Conservation (phyloP, 768 basidiomycete species). For the Tephrocybe sp. region DNA sequence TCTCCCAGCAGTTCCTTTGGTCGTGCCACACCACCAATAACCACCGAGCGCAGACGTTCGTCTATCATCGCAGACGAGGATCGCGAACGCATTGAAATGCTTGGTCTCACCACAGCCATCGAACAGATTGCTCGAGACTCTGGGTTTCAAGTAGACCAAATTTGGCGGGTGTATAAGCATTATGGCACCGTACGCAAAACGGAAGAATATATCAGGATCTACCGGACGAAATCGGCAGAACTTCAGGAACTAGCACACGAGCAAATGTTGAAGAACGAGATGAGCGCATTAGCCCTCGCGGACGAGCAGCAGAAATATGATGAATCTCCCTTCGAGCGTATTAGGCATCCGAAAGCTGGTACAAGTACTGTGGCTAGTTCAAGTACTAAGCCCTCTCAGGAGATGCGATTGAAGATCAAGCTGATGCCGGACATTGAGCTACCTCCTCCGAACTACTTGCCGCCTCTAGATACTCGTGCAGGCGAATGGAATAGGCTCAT, state of each 20-base stretch:
- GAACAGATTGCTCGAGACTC: slow-evolving; percentile 44
- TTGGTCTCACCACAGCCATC: slow-evolving; percentile 28
- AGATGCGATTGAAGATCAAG: slow-evolving; percentile 19
- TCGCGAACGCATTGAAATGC: slow-evolving; percentile 16
- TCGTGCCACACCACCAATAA: background rate
- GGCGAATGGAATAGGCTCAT: slow-evolving; percentile 31
- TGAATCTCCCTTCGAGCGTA: background rate
- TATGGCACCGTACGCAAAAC: slow-evolving; percentile 35
- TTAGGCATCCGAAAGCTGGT: background rate
- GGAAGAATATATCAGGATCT: slow-evolving; percentile 36
- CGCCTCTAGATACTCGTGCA: slow-evolving; percentile 29
- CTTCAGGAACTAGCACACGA: slow-evolving; percentile 25
- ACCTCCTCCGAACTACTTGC: slow-evolving; percentile 25
- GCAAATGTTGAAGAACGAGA: slow-evolving; percentile 14
- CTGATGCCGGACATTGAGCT: slow-evolving; percentile 18
- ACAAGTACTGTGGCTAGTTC: background rate
- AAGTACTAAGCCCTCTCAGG: slow-evolving; percentile 7
- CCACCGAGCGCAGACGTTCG: slow-evolving; percentile 2
- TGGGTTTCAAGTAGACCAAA: slow-evolving; percentile 40
- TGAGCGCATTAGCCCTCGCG: slow-evolving; percentile 5
- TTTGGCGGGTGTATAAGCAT: slow-evolving; percentile 34
- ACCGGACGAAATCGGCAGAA: slow-evolving; percentile 28
- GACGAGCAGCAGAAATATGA: background rate
- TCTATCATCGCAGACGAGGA: slow-evolving; percentile 20
- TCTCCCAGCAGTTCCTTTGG: background rate